Conservation (phyloP, 441 rosid genomes). For the Pelargonium myrrhifolium region DNA sequence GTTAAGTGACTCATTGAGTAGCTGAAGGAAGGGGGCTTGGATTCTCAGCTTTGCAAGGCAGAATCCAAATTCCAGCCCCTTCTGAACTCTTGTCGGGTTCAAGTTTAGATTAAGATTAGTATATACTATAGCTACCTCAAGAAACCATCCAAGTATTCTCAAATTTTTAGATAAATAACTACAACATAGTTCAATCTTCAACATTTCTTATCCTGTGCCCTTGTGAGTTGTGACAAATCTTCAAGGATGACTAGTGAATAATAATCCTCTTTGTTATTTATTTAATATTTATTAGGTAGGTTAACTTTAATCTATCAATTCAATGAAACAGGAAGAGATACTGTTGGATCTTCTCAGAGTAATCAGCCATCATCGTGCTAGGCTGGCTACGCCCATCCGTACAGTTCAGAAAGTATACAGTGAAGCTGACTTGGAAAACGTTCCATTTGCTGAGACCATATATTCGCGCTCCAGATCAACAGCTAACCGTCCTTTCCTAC, state of each 20-base stretch:
- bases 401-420: constrained; percentile 18
- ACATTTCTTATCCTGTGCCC: background rate
- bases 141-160: background rate
- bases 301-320: background rate
- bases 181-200: background rate
- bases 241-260: background rate
- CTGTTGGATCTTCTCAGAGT: constrained; percentile 21
- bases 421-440: constrained; percentile 17
- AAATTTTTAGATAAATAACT: background rate
- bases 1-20: background rate
- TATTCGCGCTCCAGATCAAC: constrained; percentile 14
- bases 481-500: constrained; percentile 10
- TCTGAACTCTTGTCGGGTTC: background rate
- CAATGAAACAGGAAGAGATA: constrained; percentile 19
- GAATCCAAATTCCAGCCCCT: background rate
- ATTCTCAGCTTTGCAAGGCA: background rate
- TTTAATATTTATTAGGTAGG: background rate
- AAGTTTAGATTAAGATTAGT: constrained; percentile 6
- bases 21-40: constrained; percentile 6
- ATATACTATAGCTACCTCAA: background rate
- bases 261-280: background rate
- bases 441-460: constrained; percentile 17
- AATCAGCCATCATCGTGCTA: constrained; percentile 18
- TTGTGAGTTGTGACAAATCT: background rate
- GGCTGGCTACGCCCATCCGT: constrained; percentile 20